Conservation (phyloP, 441 rosid genomes). For the Gossypium davidsonii region DNA sequence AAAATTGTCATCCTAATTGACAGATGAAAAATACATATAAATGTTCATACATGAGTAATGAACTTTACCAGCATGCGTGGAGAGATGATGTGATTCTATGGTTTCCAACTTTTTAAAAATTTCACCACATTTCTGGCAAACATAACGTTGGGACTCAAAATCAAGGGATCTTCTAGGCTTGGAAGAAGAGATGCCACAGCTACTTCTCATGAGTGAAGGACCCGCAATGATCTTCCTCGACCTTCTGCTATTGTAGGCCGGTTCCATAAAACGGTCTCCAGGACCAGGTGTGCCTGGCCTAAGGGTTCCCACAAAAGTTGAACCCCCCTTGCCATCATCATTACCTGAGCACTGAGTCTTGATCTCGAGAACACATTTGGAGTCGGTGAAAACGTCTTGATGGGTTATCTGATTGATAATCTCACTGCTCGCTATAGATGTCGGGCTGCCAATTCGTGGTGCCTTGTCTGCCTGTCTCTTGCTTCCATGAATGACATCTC, state of each 20-base stretch:
- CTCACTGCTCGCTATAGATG: slow-evolving; percentile 94
- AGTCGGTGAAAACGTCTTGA: slow-evolving; percentile 76
- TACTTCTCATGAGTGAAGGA: slow-evolving; percentile 7
- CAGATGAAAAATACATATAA: neutral
- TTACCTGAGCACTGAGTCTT: slow-evolving; percentile 58
- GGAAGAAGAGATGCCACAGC: slow-evolving; percentile 7
- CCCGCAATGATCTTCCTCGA: slow-evolving; percentile 21
- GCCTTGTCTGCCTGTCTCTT: slow-evolving; percentile 79
- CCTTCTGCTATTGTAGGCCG: slow-evolving; percentile 28
- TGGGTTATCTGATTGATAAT: slow-evolving; percentile 87
- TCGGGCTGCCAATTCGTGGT: slow-evolving; percentile 77
- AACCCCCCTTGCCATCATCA: slow-evolving; percentile 22
- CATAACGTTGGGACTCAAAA: slow-evolving; percentile 30
- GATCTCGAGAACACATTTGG: slow-evolving; percentile 68
- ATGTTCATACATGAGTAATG: neutral
- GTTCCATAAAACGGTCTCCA: slow-evolving; percentile 17
- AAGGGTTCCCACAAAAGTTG: slow-evolving; percentile 68
- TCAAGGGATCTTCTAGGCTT: slow-evolving; percentile 16
- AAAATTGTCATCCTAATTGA: neutral
- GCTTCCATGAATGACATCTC: slow-evolving; percentile 92
- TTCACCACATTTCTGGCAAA: slow-evolving; percentile 94
- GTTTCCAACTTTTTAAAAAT: slow-evolving; percentile 75
- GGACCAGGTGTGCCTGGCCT: slow-evolving; percentile 90
- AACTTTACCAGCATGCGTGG: slow-evolving; percentile 80
- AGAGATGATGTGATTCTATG: slow-evolving; percentile 89